Percentiles rank a stretch among this genome's conserved stretches.
These are phyloP conservation scores for Fusarium secorum DNA, from an alignment of 2,329 filamentous ascomycete species.

Conservation along the genomic window DNA sequence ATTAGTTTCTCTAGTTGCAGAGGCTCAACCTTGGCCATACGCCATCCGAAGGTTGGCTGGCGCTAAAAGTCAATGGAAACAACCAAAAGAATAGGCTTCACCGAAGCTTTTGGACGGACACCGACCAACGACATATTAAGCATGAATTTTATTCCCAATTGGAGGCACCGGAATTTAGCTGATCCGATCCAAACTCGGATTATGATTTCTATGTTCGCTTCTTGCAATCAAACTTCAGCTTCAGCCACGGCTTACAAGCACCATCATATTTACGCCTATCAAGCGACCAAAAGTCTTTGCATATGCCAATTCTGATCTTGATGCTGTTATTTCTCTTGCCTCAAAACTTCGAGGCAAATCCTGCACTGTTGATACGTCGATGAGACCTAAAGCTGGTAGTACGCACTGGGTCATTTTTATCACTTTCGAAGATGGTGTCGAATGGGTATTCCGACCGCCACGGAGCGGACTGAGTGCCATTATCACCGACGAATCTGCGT, in stretches of 20 bases:
- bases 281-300: not conserved
- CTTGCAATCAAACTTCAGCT: not conserved
- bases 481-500: not conserved
- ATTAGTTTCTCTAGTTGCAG: not conserved
- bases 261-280: not conserved
- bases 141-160: not conserved
- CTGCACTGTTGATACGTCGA: not conserved
- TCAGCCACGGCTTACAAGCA: not conserved
- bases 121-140: not conserved
- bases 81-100: not conserved
- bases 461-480: not conserved
- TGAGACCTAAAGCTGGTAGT: not conserved
- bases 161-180: not conserved
- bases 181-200: not conserved
- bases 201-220: not conserved
- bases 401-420: not conserved
- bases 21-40: not conserved
- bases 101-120: not conserved
- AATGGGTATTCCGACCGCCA: not conserved
- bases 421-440: not conserved
- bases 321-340: not conserved
- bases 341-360: not conserved
- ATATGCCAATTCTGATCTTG: not conserved
- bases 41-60: accelerated
- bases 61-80: too few relatives aligned